These are phyloP conservation scores for Lipomyces sp. DNA, from an alignment of 805 yeast species.

Conservation along the genomic window DNA sequence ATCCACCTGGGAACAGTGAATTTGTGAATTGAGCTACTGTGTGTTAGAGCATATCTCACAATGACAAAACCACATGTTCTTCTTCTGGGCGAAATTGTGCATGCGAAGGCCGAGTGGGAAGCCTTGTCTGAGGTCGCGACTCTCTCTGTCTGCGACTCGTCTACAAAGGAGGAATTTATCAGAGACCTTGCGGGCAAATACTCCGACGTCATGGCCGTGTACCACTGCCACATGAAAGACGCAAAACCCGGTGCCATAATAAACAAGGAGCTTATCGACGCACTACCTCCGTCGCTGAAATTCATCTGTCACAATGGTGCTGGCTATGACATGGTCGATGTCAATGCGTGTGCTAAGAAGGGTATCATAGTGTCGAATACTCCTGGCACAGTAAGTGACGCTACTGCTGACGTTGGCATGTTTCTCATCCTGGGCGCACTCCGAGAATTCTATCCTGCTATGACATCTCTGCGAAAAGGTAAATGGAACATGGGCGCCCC, in stretches of 20 bases:
- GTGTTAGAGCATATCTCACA: background rate
- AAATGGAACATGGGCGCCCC: conserved; percentile 66
- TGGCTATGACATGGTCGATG: conserved; percentile 68
- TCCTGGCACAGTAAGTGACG: conserved; percentile 67
- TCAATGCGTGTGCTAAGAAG: conserved; percentile 55
- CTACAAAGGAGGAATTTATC: conserved; percentile 47
- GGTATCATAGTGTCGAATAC: conserved; percentile 66
- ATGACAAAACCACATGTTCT: conserved; percentile 61
- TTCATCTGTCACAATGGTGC: conserved; percentile 72
- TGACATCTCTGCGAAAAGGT: conserved; percentile 59
- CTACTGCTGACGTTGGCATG: conserved; percentile 75
- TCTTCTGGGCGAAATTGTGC: conserved; percentile 65
- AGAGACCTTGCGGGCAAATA: conserved; percentile 50
- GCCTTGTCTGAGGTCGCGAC: conserved; percentile 49
- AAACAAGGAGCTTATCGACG: conserved; percentile 61
- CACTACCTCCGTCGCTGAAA: conserved; percentile 60
- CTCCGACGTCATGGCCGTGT: conserved; percentile 49
- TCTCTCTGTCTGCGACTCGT: conserved; percentile 26
- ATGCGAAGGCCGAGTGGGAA: conserved; percentile 70
- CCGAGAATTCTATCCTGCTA: conserved; percentile 68
- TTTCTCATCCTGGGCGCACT: conserved; percentile 65
- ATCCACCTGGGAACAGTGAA: no score
- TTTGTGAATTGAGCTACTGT: background rate
- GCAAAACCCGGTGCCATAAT: conserved; percentile 55
- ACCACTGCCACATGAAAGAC: conserved; percentile 60